Evolutionary conservation across 306 rosid species (phyloP).

Genomic region (Hylodesmum podocarpum): DNA sequence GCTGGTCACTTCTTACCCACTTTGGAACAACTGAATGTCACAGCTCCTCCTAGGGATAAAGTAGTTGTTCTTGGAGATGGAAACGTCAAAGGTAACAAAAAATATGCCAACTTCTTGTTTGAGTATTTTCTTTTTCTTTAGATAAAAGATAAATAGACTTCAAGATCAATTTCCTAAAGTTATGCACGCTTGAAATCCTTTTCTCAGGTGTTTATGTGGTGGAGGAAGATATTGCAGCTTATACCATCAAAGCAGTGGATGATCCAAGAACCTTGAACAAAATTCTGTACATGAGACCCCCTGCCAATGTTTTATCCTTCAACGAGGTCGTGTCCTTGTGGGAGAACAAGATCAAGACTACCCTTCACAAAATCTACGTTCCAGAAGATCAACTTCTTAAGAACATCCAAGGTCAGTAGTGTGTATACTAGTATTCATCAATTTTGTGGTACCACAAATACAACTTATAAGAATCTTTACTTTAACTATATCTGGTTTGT

Average conservation of each 20-base stretch:
- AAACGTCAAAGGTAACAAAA: slow-evolving; percentile 36
- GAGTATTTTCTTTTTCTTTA: neutral
- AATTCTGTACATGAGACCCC: slow-evolving; percentile 24
- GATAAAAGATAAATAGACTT: neutral
- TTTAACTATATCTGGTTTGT: too few relatives aligned
- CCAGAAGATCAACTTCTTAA: slow-evolving; percentile 48
- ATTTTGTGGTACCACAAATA: neutral
- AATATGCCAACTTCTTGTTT: neutral
- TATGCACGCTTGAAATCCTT: neutral
- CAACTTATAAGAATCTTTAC: neutral
- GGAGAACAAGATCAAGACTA: slow-evolving; percentile 45
- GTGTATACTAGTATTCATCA: neutral
- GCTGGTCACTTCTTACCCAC: slow-evolving; percentile 32
- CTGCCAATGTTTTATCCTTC: slow-evolving; percentile 36
- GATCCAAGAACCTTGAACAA: slow-evolving; percentile 57
- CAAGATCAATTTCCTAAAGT: neutral
- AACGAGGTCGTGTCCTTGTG: slow-evolving; percentile 44
- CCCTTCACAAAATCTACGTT: slow-evolving; percentile 32
- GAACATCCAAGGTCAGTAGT: slow-evolving; percentile 35
- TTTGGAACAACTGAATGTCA: slow-evolving; percentile 30
- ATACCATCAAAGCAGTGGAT: slow-evolving; percentile 42
- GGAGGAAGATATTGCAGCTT: slow-evolving; percentile 39
- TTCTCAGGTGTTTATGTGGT: slow-evolving; percentile 28
- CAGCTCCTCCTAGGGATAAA: slow-evolving; percentile 40
- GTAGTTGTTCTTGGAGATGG: slow-evolving; percentile 52